phyloP scores from a whole-genome alignment of 805 yeast species.

The Ogataea trehaloabstinens region DNA sequence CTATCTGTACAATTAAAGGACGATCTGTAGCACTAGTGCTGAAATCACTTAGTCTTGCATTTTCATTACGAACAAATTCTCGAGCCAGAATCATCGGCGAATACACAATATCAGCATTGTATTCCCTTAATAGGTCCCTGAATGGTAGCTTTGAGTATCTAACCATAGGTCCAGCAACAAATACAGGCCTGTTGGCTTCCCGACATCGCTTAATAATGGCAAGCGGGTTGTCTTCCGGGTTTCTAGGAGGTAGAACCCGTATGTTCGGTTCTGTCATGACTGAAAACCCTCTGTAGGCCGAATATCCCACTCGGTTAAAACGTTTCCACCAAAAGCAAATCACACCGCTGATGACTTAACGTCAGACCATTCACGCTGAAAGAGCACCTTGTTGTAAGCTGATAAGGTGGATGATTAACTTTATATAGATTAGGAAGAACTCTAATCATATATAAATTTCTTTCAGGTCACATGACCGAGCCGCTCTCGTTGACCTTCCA shows the following conservation, averaged over 20 bases:
- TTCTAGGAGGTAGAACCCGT: slow-evolving; percentile 28
- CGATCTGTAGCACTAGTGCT: slow-evolving; percentile 70
- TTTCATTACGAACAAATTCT: slow-evolving; percentile 82
- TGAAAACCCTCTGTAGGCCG: neutral
- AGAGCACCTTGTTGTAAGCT: too few species aligned
- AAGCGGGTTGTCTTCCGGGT: slow-evolving; percentile 51
- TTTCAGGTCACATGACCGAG: too few species aligned
- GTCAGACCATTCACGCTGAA: too few species aligned
- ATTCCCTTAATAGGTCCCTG: slow-evolving; percentile 72
- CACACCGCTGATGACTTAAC: too few species aligned
- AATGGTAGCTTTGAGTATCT: slow-evolving; percentile 93
- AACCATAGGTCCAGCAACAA: slow-evolving; percentile 93
- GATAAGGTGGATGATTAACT: too few species aligned
- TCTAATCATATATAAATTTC: too few species aligned
- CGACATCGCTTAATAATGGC: slow-evolving; percentile 47
- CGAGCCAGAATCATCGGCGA: slow-evolving; percentile 96
- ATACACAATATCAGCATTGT: slow-evolving; percentile 78
- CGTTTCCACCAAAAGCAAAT: too few species aligned
- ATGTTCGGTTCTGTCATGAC: slow-evolving; percentile 14
- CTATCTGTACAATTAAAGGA: slow-evolving; percentile 84
- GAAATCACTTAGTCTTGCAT: slow-evolving; percentile 83
- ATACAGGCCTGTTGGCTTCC: slow-evolving; percentile 52
- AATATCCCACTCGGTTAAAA: too few species aligned
- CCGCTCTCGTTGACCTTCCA: too few species aligned
- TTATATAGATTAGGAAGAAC: too few species aligned